phyloP scores from a whole-genome alignment of 257 asterid genomes.

The Catharanthus roseus region DNA sequence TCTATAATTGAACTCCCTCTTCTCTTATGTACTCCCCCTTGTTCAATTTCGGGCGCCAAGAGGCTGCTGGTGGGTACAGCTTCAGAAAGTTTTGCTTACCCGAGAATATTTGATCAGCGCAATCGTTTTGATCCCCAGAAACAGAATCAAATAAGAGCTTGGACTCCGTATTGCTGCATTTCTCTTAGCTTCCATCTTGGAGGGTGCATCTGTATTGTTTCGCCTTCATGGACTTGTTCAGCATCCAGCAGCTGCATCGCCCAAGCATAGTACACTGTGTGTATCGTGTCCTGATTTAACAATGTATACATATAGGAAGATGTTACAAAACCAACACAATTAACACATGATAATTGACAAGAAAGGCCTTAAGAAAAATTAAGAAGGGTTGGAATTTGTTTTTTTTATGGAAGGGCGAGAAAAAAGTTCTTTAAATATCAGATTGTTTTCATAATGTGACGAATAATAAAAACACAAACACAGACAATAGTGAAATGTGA shows the following conservation, averaged over 20 bases:
- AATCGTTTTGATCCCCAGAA: too few relatives aligned
- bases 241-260: slow-evolving; percentile 89
- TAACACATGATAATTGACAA: background rate
- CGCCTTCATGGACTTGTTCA: slow-evolving; percentile 75
- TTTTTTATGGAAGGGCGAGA: too few relatives aligned
- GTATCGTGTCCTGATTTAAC: slow-evolving; percentile 72
- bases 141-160: slow-evolving; percentile 62
- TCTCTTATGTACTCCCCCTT: too few relatives aligned
- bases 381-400: too few relatives aligned
- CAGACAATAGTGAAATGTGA: too few relatives aligned
- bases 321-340: too few relatives aligned
- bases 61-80: background rate
- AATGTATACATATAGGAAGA: background rate
- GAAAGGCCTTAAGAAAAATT: too few relatives aligned
- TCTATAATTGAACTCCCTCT: background rate
- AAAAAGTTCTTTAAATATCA: too few relatives aligned
- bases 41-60: background rate
- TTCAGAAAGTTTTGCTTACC: too few relatives aligned
- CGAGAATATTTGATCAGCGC: background rate
- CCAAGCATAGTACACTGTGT: slow-evolving; percentile 88
- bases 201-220: slow-evolving; percentile 22
- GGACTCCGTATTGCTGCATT: slow-evolving; percentile 83
- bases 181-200: slow-evolving; percentile 93
- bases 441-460: too few relatives aligned
- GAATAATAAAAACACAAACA: too few relatives aligned